Base-by-base conservation (phyloP, 768 basidiomycete genomes). In the Podaxis sp. region DNA sequence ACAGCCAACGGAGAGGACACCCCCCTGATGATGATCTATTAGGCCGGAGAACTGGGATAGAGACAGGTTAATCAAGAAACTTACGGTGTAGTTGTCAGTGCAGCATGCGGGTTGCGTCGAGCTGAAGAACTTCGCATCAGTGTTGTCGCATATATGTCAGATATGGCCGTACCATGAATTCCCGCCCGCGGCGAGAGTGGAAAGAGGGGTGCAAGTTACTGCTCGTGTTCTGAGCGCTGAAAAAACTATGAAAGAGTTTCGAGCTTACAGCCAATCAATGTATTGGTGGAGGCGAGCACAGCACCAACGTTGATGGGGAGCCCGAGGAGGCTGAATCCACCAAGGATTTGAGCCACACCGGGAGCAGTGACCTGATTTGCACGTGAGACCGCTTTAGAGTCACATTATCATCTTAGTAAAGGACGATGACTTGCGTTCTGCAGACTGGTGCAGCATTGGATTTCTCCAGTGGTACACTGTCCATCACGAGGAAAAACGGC, bases 361-460 rank as follows among this genome's bases (percentile, higher is more conserved):
- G 51, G 51, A 13, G 51, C 51, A 12, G 24, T 52, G 30, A 52
- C 51, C 51, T 52, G 51, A 10, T 12, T 11, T 28, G 30, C 24
- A 7, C 15, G 22, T 52, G 8, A 52, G 28, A 28, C 28, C 7
- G 5, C 17, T 17, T 26, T 38, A 33, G 13, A 10, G 7, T 52
- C 8, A 17, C 15, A 13, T 26, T 12, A 11, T 24, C 15, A 17
- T 6, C 26, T 28, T 17, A 20, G 20, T n/a, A 24, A 15, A 30
- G 24, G 12, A 28, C 7, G 28, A 28, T 28, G 28, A 28, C 51
- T 30, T 52, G 28, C 51, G 22, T 26, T 48, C 22, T 57, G 55
- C 10, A 41, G 12, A 24, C 30, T 20, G 56, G 56, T 51, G 62
- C 62, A 63, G 56, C 62, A 63, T 40, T 63, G 41, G 33, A 57